phyloP scores from a whole-genome alignment of 2,329 filamentous ascomycete genomes.

The Aphanoascus verrucosus region DNA sequence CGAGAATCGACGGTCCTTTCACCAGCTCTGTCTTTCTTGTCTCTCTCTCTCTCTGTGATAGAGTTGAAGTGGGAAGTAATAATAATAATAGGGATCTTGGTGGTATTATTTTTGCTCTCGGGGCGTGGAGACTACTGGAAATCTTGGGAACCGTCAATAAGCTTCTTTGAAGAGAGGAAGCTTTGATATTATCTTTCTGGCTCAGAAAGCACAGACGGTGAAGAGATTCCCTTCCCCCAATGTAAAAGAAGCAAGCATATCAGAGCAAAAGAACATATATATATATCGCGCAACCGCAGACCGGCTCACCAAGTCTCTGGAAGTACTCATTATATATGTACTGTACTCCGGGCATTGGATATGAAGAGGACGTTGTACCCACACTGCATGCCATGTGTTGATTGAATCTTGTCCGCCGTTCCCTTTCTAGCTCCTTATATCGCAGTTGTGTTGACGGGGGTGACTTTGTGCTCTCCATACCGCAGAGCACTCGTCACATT shows the following conservation, averaged over 20 bases:
- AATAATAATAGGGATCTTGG: not conserved
- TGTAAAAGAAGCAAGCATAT: not conserved
- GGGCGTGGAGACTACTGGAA: not conserved
- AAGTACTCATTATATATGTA: not conserved
- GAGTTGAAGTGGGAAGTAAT: not conserved
- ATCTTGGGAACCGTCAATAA: not conserved
- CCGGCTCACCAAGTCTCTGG: not conserved
- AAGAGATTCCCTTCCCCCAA: not conserved
- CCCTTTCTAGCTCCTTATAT: not conserved
- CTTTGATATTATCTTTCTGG: constrained; percentile 4
- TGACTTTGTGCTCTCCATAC: not conserved
- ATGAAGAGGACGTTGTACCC: constrained; percentile 7
- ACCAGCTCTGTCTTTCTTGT: not conserved
- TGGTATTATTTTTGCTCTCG: not conserved
- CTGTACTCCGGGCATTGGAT: not conserved
- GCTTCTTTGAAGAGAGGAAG: constrained; percentile 1
- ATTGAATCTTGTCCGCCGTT: constrained; percentile 1
- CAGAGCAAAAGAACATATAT: not conserved
- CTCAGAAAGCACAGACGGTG: constrained; percentile 5
- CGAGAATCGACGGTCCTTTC: not conserved
- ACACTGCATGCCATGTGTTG: constrained; percentile 7
- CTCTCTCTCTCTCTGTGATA: not conserved
- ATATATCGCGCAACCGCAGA: constrained; percentile 5
- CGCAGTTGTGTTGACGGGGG: not conserved
- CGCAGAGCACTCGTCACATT: not conserved